Conservation (phyloP, 2,329 filamentous ascomycete species). For the Diaporthe humulicola region DNA sequence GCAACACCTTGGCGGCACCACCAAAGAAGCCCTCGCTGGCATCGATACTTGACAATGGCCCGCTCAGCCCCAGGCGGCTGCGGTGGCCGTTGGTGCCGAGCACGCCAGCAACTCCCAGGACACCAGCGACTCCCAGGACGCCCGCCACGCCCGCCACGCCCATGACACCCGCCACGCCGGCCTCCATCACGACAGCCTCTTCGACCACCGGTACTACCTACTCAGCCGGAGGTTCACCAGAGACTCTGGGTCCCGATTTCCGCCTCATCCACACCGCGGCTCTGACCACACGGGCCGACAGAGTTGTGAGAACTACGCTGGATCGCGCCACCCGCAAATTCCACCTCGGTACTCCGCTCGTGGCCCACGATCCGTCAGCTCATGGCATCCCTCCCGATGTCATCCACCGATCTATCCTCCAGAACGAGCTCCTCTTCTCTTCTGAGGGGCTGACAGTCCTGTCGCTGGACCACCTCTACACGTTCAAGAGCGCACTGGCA, state of each 20-base stretch:
- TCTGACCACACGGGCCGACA: constrained; percentile 61
- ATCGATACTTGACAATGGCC: constrained; percentile 38
- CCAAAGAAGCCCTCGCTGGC: constrained; percentile 34
- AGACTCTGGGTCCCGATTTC: constrained; percentile 60
- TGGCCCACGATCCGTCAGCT: constrained; percentile 47
- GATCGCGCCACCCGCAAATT: constrained; percentile 61
- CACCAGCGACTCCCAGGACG: constrained; percentile 16
- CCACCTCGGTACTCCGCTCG: constrained; percentile 22
- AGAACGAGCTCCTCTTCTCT: constrained; percentile 73
- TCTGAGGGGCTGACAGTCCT: constrained; percentile 71
- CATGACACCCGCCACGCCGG: constrained; percentile 53
- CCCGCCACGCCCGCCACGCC: not conserved
- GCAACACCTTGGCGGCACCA: constrained; percentile 33
- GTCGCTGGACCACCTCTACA: constrained; percentile 73
- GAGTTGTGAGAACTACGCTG: constrained; percentile 61
- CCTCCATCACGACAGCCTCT: constrained; percentile 51
- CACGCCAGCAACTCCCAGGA: constrained; percentile 28
- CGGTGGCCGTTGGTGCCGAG: constrained; percentile 46
- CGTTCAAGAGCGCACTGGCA: constrained; percentile 72
- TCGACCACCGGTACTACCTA: constrained; percentile 46
- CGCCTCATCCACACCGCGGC: constrained; percentile 63
- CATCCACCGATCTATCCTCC: constrained; percentile 67
- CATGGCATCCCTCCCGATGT: constrained; percentile 65
- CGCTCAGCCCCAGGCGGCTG: constrained; percentile 34
- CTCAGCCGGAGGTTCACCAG: constrained; percentile 37